Evolutionary conservation across 2,329 filamentous ascomycete species (phyloP), one percentile per base, ranked within the genome.

Genomic region (Cadophora sp.): DNA sequence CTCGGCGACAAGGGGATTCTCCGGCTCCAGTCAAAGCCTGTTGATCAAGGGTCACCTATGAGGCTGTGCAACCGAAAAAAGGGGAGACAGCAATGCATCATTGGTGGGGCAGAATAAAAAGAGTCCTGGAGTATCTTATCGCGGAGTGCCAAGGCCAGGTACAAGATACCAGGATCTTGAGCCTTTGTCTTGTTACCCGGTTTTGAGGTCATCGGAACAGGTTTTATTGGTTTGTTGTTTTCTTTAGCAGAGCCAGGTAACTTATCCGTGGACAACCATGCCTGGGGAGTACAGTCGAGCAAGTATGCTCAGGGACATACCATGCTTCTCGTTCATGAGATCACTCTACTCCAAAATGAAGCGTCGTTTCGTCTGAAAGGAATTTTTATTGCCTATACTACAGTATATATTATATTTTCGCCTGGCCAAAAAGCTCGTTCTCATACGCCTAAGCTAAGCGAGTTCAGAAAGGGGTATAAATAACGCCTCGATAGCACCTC

Each of bases 61-160:
- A 43, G 56, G 56, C 56, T 59, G 56, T 59, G 56, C 56, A 59
- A 16, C 34, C 11, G 22, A 27, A 24, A n/a, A 22, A 27, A 22
- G 55, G 29, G 31, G 29, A 27, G 5, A 55, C 16, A 16, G 31
- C 26, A 55, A 14, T 37, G 55, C 56, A 59, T 59, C 56, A 59
- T 59, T 34, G 22, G 29, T 2, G 56, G 56, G 56, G 56, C 56
- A 59, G n/a, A 2, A 26, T n/a, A 48, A n/a, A 14, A 43, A 16
- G 40, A 19, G 12, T 34, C n/a, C n/a, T n/a, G n/a, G 12, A 43
- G 16, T 37, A 34, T 26, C 12, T 37, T 59, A 40, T 40, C 34
- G 11, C 12, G 34, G 31, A 43, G 56, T 11, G 56, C 56, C 56
- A 59, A 59, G 56, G 56, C 56, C n/a, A 59, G 56, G 56, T 40